Conservation (phyloP, 2,329 filamentous ascomycete genomes). For the Aphanocladium album region DNA sequence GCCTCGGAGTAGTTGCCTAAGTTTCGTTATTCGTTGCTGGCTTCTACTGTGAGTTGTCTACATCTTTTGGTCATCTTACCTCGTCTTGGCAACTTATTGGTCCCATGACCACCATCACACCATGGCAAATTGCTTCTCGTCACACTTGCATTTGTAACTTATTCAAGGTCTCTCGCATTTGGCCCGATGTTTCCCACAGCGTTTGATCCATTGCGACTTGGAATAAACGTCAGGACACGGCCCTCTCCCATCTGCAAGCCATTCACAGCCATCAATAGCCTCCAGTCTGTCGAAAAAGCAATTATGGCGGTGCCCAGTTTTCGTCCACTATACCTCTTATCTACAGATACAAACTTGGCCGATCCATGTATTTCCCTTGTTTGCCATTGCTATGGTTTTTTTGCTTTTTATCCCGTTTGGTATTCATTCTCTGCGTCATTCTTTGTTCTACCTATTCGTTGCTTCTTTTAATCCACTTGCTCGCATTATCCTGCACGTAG, state of each 20-base stretch:
- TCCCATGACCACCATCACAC: background rate
- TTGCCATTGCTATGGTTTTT: background rate
- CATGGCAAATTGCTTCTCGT: background rate
- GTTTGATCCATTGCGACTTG: background rate
- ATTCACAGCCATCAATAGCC: background rate
- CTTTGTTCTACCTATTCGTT: background rate
- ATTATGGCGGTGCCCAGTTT: background rate
- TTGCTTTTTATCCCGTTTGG: background rate
- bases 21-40: background rate
- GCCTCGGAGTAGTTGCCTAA: background rate
- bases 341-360: background rate
- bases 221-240: background rate
- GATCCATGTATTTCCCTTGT: background rate
- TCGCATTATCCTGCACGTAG: background rate
- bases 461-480: background rate
- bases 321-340: background rate
- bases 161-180: background rate
- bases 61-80: background rate
- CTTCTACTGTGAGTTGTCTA: background rate
- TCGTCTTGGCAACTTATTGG: background rate
- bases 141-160: background rate
- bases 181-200: background rate
- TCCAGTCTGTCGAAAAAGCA: background rate
- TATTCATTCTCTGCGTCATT: background rate
- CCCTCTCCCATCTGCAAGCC: conserved; percentile 4